A percentile compares a stretch with the other conserved stretches of the same genome.
These are phyloP conservation scores for Hordeum marinum DNA, from an alignment of 176 grass and related monocot species.

Conservation along the genomic window DNA sequence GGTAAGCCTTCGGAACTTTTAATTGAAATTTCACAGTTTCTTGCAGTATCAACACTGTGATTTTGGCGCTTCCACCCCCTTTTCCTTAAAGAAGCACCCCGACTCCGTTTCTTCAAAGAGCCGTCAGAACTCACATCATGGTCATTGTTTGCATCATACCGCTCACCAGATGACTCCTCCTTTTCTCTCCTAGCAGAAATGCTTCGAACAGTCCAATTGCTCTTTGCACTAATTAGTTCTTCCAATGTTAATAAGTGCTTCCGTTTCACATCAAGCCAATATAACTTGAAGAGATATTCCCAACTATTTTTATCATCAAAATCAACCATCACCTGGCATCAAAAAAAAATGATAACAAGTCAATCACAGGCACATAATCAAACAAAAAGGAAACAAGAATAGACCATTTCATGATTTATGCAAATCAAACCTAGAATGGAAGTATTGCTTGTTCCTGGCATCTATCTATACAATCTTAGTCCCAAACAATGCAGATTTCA, in stretches of 20 bases:
- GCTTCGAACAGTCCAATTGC: slow-evolving; percentile 46
- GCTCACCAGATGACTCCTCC: slow-evolving; percentile 74
- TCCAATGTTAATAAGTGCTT: slow-evolving; percentile 70
- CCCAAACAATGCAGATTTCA: not conserved
- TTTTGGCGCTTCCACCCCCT: slow-evolving; percentile 56
- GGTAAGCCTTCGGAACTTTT: slow-evolving; percentile 27
- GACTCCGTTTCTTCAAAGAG: slow-evolving; percentile 39
- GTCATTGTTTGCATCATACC: slow-evolving; percentile 74
- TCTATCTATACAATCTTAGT: not conserved
- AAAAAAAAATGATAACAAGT: not conserved
- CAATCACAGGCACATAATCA: not conserved
- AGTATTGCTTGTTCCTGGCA: not conserved
- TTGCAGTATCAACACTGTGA: slow-evolving; percentile 27
- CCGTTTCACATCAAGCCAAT: slow-evolving; percentile 91
- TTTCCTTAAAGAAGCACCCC: slow-evolving; percentile 45
- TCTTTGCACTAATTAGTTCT: slow-evolving; percentile 74
- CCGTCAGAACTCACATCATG: slow-evolving; percentile 66
- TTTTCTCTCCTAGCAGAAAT: slow-evolving; percentile 47
- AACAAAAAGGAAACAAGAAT: slow-evolving; percentile 5
- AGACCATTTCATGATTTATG: not conserved
- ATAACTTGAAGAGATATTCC: slow-evolving; percentile 99
- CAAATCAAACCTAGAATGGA: slow-evolving; percentile 14
- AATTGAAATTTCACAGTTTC: slow-evolving; percentile 33
- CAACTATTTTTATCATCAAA: slow-evolving; percentile 96
- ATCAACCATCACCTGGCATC: slow-evolving; percentile 69